phyloP scores from a whole-genome alignment of 75 land plant species.

The Sequoia sempervirens region DNA sequence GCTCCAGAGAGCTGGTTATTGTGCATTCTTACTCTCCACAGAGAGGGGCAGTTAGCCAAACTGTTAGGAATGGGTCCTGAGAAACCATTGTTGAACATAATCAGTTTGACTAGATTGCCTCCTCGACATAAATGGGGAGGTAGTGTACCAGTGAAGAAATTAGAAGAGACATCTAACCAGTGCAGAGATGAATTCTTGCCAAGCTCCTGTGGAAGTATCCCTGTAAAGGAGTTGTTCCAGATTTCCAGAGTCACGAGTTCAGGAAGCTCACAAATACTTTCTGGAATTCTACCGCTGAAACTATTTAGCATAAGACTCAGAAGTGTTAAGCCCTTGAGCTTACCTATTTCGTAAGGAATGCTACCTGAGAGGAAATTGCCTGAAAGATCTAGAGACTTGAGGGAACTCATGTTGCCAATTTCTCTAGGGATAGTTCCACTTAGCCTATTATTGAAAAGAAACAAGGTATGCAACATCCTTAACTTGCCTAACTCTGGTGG shows the following conservation, averaged over 20 bases:
- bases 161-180: slow-evolving; percentile 75
- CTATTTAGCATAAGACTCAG: slow-evolving; percentile 70
- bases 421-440: slow-evolving; percentile 50
- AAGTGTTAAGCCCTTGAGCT: slow-evolving; percentile 59
- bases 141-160: slow-evolving; percentile 59
- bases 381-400: slow-evolving; percentile 65
- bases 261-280: slow-evolving; percentile 43
- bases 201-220: slow-evolving; percentile 52
- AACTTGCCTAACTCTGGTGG: slow-evolving; percentile 52
- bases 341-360: slow-evolving; percentile 50
- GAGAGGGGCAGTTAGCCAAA: slow-evolving; percentile 44
- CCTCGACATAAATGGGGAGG: slow-evolving; percentile 51
- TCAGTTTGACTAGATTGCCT: slow-evolving; percentile 61
- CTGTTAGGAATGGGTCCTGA: slow-evolving; percentile 53
- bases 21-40: slow-evolving; percentile 65
- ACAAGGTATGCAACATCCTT: slow-evolving; percentile 34
- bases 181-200: slow-evolving; percentile 44
- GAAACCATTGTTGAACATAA: slow-evolving; percentile 68
- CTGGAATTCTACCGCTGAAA: slow-evolving; percentile 55
- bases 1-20: slow-evolving; percentile 66
- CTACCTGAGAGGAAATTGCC: slow-evolving; percentile 63
- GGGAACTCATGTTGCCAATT: slow-evolving; percentile 58
- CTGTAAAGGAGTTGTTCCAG: slow-evolving; percentile 65
- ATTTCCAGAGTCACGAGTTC: slow-evolving; percentile 57
- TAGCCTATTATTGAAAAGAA: slow-evolving; percentile 53